Conservation (phyloP, 2,329 filamentous ascomycete species). For the Parascedosporium putredinis region DNA sequence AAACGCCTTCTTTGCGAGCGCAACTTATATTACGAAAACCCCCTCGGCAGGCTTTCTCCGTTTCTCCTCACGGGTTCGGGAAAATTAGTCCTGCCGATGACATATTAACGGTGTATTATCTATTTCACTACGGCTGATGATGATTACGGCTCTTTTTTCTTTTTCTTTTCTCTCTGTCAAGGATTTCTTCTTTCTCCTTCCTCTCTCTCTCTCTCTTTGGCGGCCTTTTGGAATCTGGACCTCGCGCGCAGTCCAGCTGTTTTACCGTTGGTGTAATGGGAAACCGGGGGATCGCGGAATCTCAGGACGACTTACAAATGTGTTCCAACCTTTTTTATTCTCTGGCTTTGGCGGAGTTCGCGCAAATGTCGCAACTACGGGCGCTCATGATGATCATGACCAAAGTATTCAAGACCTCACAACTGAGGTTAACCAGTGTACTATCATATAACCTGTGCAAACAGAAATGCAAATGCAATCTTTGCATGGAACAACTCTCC, state of each 20-base stretch:
- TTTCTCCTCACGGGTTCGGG: not conserved
- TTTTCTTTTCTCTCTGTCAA: not conserved
- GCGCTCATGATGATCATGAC: slow-evolving; percentile 4
- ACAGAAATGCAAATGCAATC: not conserved
- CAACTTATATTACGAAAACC: not conserved
- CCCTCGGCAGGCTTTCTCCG: not conserved
- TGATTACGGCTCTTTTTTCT: slow-evolving; percentile 2
- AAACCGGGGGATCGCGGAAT: not conserved
- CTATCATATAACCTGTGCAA: not conserved
- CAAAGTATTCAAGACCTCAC: not conserved
- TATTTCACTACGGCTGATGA: slow-evolving; percentile 3
- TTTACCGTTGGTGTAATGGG: not conserved
- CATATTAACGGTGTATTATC: not conserved
- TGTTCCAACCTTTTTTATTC: not conserved
- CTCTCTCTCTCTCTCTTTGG: not conserved
- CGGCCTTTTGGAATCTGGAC: not conserved
- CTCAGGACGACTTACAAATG: not conserved
- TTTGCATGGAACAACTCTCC: too few species aligned
- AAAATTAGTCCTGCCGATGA: not conserved
- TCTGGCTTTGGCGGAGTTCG: not conserved
- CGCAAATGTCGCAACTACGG: not conserved
- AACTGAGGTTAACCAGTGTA: not conserved
- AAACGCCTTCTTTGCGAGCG: too few species aligned
- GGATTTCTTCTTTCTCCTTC: slow-evolving; percentile 1
- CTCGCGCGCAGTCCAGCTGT: not conserved